These are phyloP conservation scores for Kandelia obovata DNA, from an alignment of 345 rosid species.

Conservation along the genomic window DNA sequence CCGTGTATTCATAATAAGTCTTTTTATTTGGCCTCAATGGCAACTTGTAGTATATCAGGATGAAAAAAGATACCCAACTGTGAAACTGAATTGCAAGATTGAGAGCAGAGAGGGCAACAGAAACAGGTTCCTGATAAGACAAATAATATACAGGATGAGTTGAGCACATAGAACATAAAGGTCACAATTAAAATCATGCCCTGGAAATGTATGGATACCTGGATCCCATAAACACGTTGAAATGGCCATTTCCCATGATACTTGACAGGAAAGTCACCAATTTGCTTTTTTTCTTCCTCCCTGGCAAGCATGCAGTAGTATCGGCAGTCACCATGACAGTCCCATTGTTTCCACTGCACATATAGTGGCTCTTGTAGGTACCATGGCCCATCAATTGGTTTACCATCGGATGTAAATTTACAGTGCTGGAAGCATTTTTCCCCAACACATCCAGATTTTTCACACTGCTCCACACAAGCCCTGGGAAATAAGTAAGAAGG, in stretches of 20 bases:
- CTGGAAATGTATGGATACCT: constrained; percentile 35
- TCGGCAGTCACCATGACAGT: constrained; percentile 62
- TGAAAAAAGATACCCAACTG: constrained; percentile 86
- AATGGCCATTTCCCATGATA: constrained; percentile 93
- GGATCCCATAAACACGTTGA: constrained; percentile 67
- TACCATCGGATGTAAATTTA: constrained; percentile 84
- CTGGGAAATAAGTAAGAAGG: constrained; percentile 28
- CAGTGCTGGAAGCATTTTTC: constrained; percentile 78
- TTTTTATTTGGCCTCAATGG: constrained; percentile 59
- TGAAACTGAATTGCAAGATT: constrained; percentile 80
- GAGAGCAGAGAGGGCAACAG: constrained; percentile 76
- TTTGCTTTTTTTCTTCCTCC: constrained; percentile 67
- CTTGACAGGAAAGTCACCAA: constrained; percentile 66
- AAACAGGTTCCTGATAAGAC: constrained; percentile 64
- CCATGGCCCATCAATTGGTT: constrained; percentile 74
- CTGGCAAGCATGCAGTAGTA: constrained; percentile 81
- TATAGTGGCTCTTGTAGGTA: constrained; percentile 88
- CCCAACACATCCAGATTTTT: constrained; percentile 80
- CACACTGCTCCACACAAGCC: constrained; percentile 68
- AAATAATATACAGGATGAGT: constrained; percentile 12
- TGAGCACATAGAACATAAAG: constrained; percentile 1
- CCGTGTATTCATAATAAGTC: constrained; percentile 70
- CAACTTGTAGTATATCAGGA: constrained; percentile 72
- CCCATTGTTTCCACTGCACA: constrained; percentile 88
- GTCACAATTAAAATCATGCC: background rate